Base-by-base conservation (phyloP, 768 basidiomycete genomes). In the Termitomyces sp. region DNA sequence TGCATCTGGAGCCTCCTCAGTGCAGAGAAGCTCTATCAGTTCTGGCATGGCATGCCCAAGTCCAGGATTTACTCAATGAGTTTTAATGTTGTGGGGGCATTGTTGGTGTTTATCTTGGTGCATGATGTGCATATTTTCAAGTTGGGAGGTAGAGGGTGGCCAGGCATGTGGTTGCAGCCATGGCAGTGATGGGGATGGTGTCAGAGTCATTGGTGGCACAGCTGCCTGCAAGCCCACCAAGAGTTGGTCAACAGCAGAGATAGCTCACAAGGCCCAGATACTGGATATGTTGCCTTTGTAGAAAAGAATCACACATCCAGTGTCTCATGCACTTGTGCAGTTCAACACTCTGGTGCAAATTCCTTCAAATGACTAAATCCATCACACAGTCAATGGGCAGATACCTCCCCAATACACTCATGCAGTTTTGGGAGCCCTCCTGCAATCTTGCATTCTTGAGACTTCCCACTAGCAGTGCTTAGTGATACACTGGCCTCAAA, bases 61-160 rank as follows among this genome's bases (percentile, higher is more conserved):
- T 86, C 94, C 15, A 80, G 81, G 70, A 98, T 99, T 65, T 92
- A 90, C 66, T 89, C 87, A 20, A 80, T 84, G 68, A 81, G 77
- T 65, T 98, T 98, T 75, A 99, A 99, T 69, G 70, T 85, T 3
- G 86, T 92, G 38, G 86, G 86, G 14, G 87, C 87, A 5, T 71
- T 99, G n/a, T 76, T 98, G 14, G 94, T 92, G 1, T 95, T 98
- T 20, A 92, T 89, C 70, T 89, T 87, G 10, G 96, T 93, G 56
- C 92, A 94, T 62, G 96, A 94, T 64, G 94, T 99, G 14, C 97
- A 99, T 73, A 89, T 99, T 42, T 99, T 96, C 79, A 94, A 93
- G 75, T 81, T 98, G 5, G 87, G 86, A 0, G 45, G 36, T 63
- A 66, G 55, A 65, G 61, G 58, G 31, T 59, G 15, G 42, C 17